Conservation (phyloP, 169 alveolate species). For the Cryptosporidium meleagridis region DNA sequence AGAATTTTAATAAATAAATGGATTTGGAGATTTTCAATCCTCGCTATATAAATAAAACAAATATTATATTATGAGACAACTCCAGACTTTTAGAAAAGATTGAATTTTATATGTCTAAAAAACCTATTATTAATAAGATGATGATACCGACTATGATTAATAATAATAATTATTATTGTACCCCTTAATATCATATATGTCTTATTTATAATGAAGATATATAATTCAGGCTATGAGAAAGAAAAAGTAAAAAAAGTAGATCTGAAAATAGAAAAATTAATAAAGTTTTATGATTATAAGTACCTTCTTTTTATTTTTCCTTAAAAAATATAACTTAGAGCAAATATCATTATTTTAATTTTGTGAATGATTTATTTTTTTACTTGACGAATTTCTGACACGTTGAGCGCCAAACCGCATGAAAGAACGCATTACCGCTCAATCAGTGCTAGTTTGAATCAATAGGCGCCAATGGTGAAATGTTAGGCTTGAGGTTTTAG, state of each 20-base stretch:
- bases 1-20: slow-evolving; percentile 14
- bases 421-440: not conserved
- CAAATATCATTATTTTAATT: no score
- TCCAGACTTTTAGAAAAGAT: not conserved
- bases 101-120: no score
- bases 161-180: no score
- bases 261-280: no score
- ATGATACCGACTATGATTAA: no score
- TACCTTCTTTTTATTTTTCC: no score
- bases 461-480: not conserved
- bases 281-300: not conserved
- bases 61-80: not conserved
- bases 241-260: no score
- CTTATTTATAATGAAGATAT: no score
- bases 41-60: not conserved
- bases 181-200: not conserved
- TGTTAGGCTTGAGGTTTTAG: no score
- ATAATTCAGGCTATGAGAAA: not conserved
- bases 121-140: not conserved
- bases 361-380: no score
- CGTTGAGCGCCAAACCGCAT: not conserved
- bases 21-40: slow-evolving; percentile 16
- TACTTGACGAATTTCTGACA: not conserved
- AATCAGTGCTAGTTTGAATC: no score
- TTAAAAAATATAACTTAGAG: no score